A percentile compares a stretch with the other conserved stretches of the same genome.
These are phyloP conservation scores for Hysterangium stoloniferum DNA, from an alignment of 768 basidiomycete species.

Conservation along the genomic window DNA sequence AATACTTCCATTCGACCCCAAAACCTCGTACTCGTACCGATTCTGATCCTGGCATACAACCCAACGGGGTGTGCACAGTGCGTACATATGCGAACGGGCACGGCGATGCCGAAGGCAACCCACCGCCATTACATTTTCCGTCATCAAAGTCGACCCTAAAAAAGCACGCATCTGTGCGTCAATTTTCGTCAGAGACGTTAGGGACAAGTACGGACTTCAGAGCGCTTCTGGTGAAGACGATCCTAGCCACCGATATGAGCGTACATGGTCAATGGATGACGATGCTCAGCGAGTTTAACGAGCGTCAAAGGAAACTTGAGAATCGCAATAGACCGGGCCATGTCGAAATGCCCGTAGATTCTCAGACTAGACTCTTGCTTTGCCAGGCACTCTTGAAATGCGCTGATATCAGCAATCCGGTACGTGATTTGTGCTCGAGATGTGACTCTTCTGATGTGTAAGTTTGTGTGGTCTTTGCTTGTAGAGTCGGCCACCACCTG, in stretches of 20 bases:
- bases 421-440: constrained; percentile 33
- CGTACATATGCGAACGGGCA: neutral
- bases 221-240: constrained; percentile 68
- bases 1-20: constrained; percentile 4
- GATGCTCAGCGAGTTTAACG: constrained; percentile 39
- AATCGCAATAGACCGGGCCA: constrained; percentile 17
- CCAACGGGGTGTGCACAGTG: neutral
- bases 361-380: constrained; percentile 54
- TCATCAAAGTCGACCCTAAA: neutral
- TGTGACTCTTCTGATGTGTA: constrained; percentile 8
- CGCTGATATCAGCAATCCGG: constrained; percentile 97
- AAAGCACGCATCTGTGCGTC: neutral
- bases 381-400: constrained; percentile 95
- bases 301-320: constrained; percentile 37
- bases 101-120: neutral
- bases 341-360: constrained; percentile 23
- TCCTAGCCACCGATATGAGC: constrained; percentile 93
- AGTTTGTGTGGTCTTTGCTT: constrained; percentile 11
- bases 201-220: constrained; percentile 39
- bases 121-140: neutral
- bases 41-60: constrained; percentile 26
- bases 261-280: constrained; percentile 82
- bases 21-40: constrained; percentile 16
- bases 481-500: constrained; percentile 86
- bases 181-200: neutral